phyloP scores from a whole-genome alignment of 169 alveolate species.

The Blepharisma undulans region DNA sequence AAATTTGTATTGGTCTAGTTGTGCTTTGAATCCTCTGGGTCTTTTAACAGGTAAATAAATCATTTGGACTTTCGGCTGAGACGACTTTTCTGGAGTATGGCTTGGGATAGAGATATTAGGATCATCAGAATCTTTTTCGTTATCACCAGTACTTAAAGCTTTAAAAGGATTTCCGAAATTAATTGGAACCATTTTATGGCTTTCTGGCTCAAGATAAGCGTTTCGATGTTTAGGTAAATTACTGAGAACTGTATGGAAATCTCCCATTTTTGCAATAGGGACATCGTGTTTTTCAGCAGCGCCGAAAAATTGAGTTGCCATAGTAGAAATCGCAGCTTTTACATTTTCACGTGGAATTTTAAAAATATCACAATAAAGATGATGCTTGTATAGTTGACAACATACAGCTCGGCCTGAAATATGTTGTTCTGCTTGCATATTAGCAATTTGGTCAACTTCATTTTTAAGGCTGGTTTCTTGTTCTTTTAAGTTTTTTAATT shows the following conservation, averaged over 20 bases:
- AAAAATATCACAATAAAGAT: conserved; percentile 33
- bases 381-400: neutral
- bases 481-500: conserved; percentile 22
- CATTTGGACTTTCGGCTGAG: conserved; percentile 27
- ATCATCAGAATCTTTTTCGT: neutral
- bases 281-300: conserved; percentile 18
- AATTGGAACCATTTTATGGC: conserved; percentile 9
- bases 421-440: neutral
- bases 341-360: neutral
- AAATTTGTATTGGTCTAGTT: neutral
- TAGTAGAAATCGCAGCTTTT: conserved; percentile 21
- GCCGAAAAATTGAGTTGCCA: conserved; percentile 27
- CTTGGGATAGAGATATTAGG: conserved; percentile 31
- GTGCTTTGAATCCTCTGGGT: conserved; percentile 10
- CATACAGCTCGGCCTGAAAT: conserved; percentile 15
- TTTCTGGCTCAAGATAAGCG: conserved; percentile 23
- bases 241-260: neutral
- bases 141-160: neutral
- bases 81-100: neutral
- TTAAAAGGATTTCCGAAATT: conserved; percentile 36
- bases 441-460: conserved; percentile 10
- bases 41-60: conserved; percentile 24
- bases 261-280: conserved; percentile 32
- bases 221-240: neutral
- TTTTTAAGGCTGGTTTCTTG: conserved; percentile 1